These are phyloP conservation scores for Misopates orontium DNA, from an alignment of 257 asterid genomes.

Conservation along the genomic window DNA sequence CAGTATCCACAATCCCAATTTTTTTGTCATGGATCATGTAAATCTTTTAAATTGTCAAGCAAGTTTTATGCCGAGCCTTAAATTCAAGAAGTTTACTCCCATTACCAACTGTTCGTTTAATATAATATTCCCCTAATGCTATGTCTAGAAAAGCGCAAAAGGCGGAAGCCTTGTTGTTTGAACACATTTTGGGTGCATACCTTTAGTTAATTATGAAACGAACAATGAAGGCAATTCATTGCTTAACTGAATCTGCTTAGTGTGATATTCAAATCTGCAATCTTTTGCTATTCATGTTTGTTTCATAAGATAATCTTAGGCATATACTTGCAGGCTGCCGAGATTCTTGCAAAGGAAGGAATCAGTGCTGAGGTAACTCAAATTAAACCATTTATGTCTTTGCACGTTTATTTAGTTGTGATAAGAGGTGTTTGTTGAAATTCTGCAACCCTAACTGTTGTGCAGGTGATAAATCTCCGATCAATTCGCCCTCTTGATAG, in stretches of 20 bases:
- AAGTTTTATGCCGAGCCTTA: constrained; percentile 16
- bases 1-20: not conserved
- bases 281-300: constrained; percentile 17
- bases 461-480: constrained; percentile 76
- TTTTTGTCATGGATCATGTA: not conserved
- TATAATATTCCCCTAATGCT: not conserved
- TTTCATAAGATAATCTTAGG: constrained; percentile 7
- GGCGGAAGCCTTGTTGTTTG: constrained; percentile 7
- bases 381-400: not conserved
- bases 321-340: constrained; percentile 61
- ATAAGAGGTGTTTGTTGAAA: constrained; percentile 16
- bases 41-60: constrained; percentile 10
- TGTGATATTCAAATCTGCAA: not conserved
- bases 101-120: not conserved
- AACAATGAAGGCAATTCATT: not conserved
- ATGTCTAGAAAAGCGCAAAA: not conserved
- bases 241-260: not conserved
- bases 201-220: not conserved
- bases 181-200: constrained; percentile 9
- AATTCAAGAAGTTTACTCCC: not conserved
- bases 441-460: constrained; percentile 16
- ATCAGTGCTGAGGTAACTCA: constrained; percentile 71
- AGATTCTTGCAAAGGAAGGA: constrained; percentile 69
- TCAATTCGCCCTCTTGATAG: constrained; percentile 86
- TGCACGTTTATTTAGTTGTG: constrained; percentile 6